Conservation (phyloP, 805 yeast genomes). For the Starmerella floricola region DNA sequence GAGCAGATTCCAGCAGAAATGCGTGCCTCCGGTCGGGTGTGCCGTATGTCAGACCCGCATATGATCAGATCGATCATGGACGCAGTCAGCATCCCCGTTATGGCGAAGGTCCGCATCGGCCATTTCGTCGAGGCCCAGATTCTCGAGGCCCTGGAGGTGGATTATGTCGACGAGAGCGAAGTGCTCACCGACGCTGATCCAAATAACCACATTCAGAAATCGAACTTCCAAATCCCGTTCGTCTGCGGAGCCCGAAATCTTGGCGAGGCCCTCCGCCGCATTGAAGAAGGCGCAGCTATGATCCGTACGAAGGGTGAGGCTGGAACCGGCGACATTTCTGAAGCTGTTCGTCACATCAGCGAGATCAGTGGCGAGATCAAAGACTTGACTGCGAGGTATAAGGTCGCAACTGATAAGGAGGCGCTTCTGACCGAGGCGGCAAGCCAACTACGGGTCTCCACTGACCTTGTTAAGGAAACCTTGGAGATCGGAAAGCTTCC, state of each 20-base stretch:
- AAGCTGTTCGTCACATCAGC: conserved; percentile 65
- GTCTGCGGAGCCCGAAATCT: conserved; percentile 75
- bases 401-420: conserved; percentile 1
- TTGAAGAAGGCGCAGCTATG: conserved; percentile 79
- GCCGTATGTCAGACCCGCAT: conserved; percentile 76
- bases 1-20: conserved; percentile 79
- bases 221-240: conserved; percentile 55
- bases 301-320: conserved; percentile 81
- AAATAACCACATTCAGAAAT: conserved; percentile 48
- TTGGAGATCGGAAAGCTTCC: conserved; percentile 51
- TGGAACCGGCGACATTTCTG: conserved; percentile 77
- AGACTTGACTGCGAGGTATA: conserved; percentile 28
- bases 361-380: conserved; percentile 46
- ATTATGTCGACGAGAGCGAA: conserved; percentile 75
- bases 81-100: conserved; percentile 44
- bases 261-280: conserved; percentile 70
- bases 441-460: conserved; percentile 46
- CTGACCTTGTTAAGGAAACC: conserved; percentile 38
- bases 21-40: conserved; percentile 69
- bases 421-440: conserved; percentile 38
- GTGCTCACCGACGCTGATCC: conserved; percentile 76
- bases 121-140: conserved; percentile 74
- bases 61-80: conserved; percentile 66
- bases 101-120: conserved; percentile 81
- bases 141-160: conserved; percentile 57